Base-by-base conservation (phyloP, 108 stramenopile genomes). In the Nannochloropsis salina region DNA sequence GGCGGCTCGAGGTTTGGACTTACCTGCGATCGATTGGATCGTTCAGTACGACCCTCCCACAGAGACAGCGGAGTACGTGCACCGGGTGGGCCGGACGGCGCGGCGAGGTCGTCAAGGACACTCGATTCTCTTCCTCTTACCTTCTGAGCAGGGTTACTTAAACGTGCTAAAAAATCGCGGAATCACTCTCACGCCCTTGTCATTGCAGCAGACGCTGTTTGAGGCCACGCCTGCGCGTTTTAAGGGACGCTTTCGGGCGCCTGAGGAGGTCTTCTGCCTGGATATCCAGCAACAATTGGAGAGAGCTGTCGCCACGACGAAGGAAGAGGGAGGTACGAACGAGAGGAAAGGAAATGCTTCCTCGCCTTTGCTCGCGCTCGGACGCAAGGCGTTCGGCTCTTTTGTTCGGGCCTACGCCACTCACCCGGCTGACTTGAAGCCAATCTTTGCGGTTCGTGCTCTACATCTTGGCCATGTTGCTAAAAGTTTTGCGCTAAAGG, bases 41-140 rank as follows among this genome's bases (percentile, higher is more conserved):
- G 94, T 98, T 51, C 98, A 99, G 86, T 95, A 96, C 88, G 97
- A 98, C 88, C 95, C 97, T 21, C 99, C 88, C 31, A 91, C 93
- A n/a, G 97, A 99, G 88, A 96, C 97, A 12, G 93, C 94, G 22
- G 93, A 93, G 40, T 98, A 94, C 87, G 94, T 97, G 31, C 96
- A 98, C 90, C 94, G 96, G 61, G 96, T 97, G 42, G 99, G 99
- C 10, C 90, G 99, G 43, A 95, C 97, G 9, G 99, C 99, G 45
- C 92, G 99, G n/a, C 96, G 96, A n/a, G 99, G 99, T 12, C 91
- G 90, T 40, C 81, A 80, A 43, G 99, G 99, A 20, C 85, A 79
- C 74, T 81, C 88, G 15, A 51, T 85, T 44, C 85, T 98, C 9
- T 95, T 98, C 87, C 90, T 99, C 44, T 94, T 94, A 44, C 91